phyloP scores from a whole-genome alignment of 2,329 filamentous ascomycete species.

The Lecanicillium sp. region DNA sequence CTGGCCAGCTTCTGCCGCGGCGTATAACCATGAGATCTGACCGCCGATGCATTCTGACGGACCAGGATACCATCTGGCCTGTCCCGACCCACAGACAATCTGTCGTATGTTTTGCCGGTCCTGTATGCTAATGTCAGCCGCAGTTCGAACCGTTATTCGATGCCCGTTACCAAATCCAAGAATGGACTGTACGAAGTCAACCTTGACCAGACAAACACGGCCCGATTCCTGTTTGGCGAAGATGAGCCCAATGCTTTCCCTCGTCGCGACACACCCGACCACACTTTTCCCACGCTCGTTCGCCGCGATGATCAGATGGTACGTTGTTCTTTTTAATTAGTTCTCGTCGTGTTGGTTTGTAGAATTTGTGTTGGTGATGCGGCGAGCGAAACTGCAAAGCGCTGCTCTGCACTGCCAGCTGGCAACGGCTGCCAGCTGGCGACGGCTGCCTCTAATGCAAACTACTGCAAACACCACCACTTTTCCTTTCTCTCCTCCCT shows the following conservation, averaged over 20 bases:
- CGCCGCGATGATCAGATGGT: conserved; percentile 56
- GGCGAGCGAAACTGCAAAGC: neutral
- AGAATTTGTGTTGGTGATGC: neutral
- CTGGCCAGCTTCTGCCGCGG: no score
- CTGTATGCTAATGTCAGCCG: conserved; percentile 16
- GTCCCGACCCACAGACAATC: no score
- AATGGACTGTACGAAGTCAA: conserved; percentile 59
- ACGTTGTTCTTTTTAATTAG: conserved; percentile 27
- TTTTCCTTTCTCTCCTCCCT: neutral
- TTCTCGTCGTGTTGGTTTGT: no score
- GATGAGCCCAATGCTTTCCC: conserved; percentile 54
- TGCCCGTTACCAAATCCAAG: conserved; percentile 74
- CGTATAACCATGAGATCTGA: no score
- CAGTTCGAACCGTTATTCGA: conserved; percentile 85
- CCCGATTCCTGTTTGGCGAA: conserved; percentile 79
- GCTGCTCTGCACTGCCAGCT: neutral
- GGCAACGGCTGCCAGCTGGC: conserved; percentile 2
- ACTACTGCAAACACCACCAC: neutral
- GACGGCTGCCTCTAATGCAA: neutral
- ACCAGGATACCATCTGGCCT: no score
- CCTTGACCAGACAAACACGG: conserved; percentile 77
- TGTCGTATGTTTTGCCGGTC: neutral
- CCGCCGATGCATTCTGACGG: no score
- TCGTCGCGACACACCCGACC: conserved; percentile 59
- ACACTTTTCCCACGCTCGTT: conserved; percentile 81